phyloP scores from a whole-genome alignment of 768 basidiomycete species.

The Tulasnella sp. region DNA sequence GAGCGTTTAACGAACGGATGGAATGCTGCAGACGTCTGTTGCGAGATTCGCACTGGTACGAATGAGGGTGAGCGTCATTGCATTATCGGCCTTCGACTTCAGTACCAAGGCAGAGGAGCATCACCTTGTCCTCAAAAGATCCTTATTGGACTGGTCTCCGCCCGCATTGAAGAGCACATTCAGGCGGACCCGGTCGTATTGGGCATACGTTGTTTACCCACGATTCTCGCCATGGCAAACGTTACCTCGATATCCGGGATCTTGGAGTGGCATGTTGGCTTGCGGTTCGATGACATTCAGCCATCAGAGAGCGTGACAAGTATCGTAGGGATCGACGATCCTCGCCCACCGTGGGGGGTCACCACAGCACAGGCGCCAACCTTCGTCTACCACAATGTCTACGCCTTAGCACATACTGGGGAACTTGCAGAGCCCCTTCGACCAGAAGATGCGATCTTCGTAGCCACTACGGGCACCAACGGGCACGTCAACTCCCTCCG shows the following conservation, averaged over 20 bases:
- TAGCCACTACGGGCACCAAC: background rate
- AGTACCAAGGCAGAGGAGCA: no score
- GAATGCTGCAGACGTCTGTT: no score
- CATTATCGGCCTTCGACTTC: no score
- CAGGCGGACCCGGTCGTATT: no score
- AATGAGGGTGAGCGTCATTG: no score
- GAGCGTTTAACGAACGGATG: no score
- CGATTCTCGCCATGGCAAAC: background rate
- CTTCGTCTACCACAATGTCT: background rate
- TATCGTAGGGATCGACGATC: background rate
- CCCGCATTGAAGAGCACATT: no score
- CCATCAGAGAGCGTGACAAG: background rate
- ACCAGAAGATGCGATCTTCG: background rate
- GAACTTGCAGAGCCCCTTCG: background rate
- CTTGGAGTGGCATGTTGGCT: background rate
- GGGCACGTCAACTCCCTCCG: background rate
- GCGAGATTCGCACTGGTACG: no score
- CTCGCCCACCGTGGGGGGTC: background rate
- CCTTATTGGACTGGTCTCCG: no score
- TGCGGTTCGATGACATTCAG: background rate
- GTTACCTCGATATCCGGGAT: background rate
- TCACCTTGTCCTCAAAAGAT: no score
- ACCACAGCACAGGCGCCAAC: background rate
- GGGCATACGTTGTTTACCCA: background rate
- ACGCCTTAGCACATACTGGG: background rate